Evolutionary conservation across 169 alveolate genomes (phyloP).

Genomic region (Plasmodium vivax): DNA sequence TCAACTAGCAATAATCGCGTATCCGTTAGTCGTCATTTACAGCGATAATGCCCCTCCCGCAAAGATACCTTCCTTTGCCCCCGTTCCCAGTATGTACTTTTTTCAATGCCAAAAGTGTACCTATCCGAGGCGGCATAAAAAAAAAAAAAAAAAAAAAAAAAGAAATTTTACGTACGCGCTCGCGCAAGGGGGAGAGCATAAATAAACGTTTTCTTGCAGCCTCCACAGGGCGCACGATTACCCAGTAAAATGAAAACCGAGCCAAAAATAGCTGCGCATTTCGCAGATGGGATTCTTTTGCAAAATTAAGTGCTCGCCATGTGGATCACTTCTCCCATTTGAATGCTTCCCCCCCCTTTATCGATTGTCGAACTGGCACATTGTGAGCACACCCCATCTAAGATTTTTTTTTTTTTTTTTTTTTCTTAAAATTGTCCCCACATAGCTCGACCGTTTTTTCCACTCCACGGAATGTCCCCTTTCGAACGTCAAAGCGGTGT

Average conservation of each 20-base stretch:
- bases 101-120: conserved; percentile 62
- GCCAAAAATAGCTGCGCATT: neutral
- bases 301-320: neutral
- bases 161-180: neutral
- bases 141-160: neutral
- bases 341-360: neutral
- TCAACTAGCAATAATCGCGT: conserved; percentile 99
- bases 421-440: neutral
- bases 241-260: neutral
- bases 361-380: neutral
- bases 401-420: too few species aligned
- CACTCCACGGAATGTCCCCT: neutral
- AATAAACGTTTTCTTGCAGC: neutral
- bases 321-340: neutral
- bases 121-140: conserved; percentile 1
- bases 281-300: neutral
- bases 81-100: conserved; percentile 23
- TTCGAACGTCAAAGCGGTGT: neutral
- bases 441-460: neutral
- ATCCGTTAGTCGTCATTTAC: conserved; percentile 99
- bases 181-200: neutral
- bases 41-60: conserved; percentile 99
- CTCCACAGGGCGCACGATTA: neutral
- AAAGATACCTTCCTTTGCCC: conserved; percentile 84
- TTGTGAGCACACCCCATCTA: neutral